phyloP scores from a whole-genome alignment of 768 basidiomycete species.

The Amanita inopinata region DNA sequence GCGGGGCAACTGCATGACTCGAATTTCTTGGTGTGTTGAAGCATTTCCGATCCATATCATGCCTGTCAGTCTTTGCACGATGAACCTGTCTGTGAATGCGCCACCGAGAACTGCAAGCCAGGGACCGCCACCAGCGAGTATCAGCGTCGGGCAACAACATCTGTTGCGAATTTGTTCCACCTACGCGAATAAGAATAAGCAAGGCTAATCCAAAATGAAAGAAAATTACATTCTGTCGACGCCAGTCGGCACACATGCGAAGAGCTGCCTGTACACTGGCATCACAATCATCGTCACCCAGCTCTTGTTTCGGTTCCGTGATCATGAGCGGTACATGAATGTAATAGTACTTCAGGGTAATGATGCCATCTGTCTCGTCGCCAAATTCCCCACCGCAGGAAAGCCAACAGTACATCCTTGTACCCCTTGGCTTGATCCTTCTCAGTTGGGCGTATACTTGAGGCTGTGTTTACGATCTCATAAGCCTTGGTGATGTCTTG shows the following conservation, averaged over 20 bases:
- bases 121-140: constrained; percentile 19
- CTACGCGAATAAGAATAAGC: background rate
- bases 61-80: constrained; percentile 16
- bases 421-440: background rate
- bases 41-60: constrained; percentile 15
- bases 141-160: constrained; percentile 23
- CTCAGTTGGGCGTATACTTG: constrained; percentile 12
- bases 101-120: constrained; percentile 1
- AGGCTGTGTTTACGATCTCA: constrained; percentile 12
- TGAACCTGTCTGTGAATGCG: constrained; percentile 15
- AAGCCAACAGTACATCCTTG: background rate
- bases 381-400: too few species aligned
- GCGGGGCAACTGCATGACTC: constrained; percentile 11
- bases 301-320: too few species aligned
- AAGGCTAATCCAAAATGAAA: too few species aligned
- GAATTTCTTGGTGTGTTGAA: constrained; percentile 13
- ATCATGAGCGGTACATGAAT: too few species aligned
- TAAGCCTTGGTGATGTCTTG: constrained; percentile 6
- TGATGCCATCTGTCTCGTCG: too few species aligned
- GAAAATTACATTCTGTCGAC: too few species aligned
- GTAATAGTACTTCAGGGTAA: too few species aligned
- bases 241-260: too few species aligned
- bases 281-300: too few species aligned
- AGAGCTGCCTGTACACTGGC: too few species aligned
- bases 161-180: background rate